Conservation (phyloP, 75 land plant species). For the Pinus taeda region DNA sequence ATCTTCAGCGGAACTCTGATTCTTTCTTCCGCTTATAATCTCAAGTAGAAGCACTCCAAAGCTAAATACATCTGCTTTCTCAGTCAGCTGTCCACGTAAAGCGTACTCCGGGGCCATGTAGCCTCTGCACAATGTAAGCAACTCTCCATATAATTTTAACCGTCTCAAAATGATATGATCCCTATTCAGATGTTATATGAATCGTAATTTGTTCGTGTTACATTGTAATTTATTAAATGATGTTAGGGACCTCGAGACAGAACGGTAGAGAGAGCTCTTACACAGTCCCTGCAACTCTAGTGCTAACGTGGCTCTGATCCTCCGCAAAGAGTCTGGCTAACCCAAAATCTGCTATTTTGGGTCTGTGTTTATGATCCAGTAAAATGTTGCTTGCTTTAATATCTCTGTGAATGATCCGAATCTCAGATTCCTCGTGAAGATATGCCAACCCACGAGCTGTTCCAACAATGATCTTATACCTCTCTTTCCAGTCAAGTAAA, state of each 20-base stretch:
- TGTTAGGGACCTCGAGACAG: not conserved
- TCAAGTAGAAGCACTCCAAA: no score
- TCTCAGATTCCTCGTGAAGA: conserved; percentile 77
- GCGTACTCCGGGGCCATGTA: no score
- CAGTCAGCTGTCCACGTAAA: no score
- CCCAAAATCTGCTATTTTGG: conserved; percentile 89
- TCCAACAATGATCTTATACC: conserved; percentile 52
- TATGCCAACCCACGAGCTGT: conserved; percentile 72
- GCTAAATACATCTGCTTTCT: no score
- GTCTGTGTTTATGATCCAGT: conserved; percentile 61
- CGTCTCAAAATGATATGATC: no score
- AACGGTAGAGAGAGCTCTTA: conserved; percentile 16
- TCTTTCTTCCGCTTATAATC: no score
- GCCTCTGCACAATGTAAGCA: no score
- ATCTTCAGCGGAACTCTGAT: no score
- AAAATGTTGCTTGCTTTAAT: conserved; percentile 88
- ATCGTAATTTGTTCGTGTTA: no score
- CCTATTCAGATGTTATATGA: no score
- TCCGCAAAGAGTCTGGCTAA: conserved; percentile 84
- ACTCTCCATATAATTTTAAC: no score
- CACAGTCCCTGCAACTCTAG: conserved; percentile 90
- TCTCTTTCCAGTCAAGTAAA: conserved; percentile 40
- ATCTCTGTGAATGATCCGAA: conserved; percentile 74
- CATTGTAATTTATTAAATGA: not conserved
- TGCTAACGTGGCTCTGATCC: conserved; percentile 75